Evolutionary conservation across 768 basidiomycete genomes (phyloP), one percentile per base, ranked within the genome.

Genomic region (Chalciporus piperatus): DNA sequence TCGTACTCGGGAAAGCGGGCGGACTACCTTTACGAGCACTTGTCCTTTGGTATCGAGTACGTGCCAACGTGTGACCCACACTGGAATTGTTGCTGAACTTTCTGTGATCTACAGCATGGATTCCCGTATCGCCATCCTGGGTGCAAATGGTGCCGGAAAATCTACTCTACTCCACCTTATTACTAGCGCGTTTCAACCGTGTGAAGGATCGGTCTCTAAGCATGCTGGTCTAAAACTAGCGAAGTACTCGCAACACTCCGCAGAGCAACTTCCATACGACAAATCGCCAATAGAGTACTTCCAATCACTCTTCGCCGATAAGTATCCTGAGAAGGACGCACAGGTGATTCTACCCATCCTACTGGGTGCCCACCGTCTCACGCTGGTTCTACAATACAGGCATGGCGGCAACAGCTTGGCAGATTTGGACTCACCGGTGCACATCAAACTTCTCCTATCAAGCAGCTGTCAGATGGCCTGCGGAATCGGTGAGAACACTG

Each of bases 171-270:
- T 96, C 42, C 82, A 95, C 74, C 81, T 97, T 46, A 90, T 99
- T 73, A 98, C 89, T 19, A 78, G 89, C 51, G 78, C 66, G 10
- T 79, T 95, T 35, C 86, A 88, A 51, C 93, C 96, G 1, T 73
- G 72, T 57, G 81, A 88, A 68, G 97, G 97, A 45, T 92, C 91
- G 35, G 69, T 99, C 59, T 89, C 89, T 45, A 92, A 92, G 63
- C 97, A 99, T 69, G 76, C 87, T 39, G 79, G 77, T 17, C 81
- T 99, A 61, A 99, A 99, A 72, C 83, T 99, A 52, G 91, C 94
- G 59, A 99, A 98, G 72, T 99, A 99, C 78, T 93, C 90, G 6
- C 97, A 99, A 74, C 97, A 99, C 76, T 92, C 89, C 48, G 95
- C 97, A 25, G 97, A 99, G 72, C 97, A 99, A 70, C 83, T 99